These are phyloP conservation scores for Beauveria sp. DNA, from an alignment of 2,329 filamentous ascomycete species.

Conservation along the genomic window DNA sequence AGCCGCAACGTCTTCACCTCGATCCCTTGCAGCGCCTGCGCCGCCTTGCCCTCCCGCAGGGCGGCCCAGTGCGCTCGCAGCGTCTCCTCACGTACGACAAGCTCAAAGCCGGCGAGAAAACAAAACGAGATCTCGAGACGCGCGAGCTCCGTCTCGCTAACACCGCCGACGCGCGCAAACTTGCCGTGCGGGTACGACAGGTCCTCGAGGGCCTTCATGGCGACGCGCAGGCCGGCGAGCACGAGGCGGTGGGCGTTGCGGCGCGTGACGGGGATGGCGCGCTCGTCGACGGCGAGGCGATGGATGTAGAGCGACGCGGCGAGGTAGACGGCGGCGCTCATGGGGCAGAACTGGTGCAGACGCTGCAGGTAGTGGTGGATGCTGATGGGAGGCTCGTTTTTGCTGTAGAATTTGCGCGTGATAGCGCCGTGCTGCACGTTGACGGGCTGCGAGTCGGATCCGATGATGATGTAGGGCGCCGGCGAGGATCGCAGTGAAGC, in stretches of 20 bases:
- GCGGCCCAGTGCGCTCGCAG: slow-evolving; percentile 27
- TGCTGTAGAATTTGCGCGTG: slow-evolving; percentile 88
- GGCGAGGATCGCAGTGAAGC: slow-evolving; percentile 16
- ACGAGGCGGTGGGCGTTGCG: slow-evolving; percentile 82
- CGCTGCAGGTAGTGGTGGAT: slow-evolving; percentile 79
- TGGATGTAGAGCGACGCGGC: slow-evolving; percentile 84
- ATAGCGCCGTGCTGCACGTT: slow-evolving; percentile 77
- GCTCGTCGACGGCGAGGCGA: slow-evolving; percentile 68
- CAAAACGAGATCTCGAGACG: slow-evolving; percentile 84
- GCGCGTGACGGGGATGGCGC: slow-evolving; percentile 69
- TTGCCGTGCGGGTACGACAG: slow-evolving; percentile 77
- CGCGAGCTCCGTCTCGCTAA: slow-evolving; percentile 72
- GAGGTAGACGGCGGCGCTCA: slow-evolving; percentile 89
- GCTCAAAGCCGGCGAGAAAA: slow-evolving; percentile 77
- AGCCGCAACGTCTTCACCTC: slow-evolving; percentile 10
- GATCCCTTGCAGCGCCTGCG: slow-evolving; percentile 8
- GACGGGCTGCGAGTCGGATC: slow-evolving; percentile 64
- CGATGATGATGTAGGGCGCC: slow-evolving; percentile 52
- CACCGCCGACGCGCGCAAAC: slow-evolving; percentile 80
- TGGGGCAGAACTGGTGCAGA: slow-evolving; percentile 84
- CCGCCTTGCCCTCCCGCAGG: slow-evolving; percentile 21
- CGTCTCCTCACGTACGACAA: slow-evolving; percentile 43
- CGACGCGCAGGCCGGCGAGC: slow-evolving; percentile 75
- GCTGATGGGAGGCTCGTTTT: slow-evolving; percentile 73
- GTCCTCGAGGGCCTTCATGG: slow-evolving; percentile 94